phyloP scores from a whole-genome alignment of 176 grass and related monocot genomes.

The Poa pratensis region DNA sequence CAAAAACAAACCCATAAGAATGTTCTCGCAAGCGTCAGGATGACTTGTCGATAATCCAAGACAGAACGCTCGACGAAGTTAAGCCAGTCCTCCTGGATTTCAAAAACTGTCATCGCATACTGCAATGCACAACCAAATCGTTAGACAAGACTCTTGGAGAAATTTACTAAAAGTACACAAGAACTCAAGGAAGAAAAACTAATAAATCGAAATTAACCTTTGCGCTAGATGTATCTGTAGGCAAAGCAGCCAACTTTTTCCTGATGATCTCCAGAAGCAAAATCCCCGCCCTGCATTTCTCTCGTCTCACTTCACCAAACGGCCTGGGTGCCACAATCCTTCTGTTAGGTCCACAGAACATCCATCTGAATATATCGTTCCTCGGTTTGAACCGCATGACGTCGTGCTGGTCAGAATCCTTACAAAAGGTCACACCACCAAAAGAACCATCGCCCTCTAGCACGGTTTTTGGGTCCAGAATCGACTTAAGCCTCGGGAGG shows the following conservation, averaged over 20 bases:
- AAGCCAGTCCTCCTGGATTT: constrained; percentile 36
- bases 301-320: constrained; percentile 2
- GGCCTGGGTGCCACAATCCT: neutral
- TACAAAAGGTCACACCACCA: neutral
- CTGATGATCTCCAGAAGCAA: constrained; percentile 36
- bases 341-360: constrained; percentile 46
- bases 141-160: no score
- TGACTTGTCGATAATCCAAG: constrained; percentile 37
- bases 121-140: constrained; percentile 37
- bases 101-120: constrained; percentile 23
- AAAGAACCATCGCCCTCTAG: constrained; percentile 5
- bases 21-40: constrained; percentile 32
- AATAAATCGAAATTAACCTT: constrained; percentile 20
- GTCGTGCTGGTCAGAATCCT: constrained; percentile 37
- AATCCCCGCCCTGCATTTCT: neutral
- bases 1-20: constrained; percentile 45
- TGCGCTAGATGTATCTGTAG: constrained; percentile 24
- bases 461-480: constrained; percentile 25
- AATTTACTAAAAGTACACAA: no score
- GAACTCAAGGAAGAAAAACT: neutral
- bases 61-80: constrained; percentile 24
- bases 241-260: constrained; percentile 35
- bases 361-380: constrained; percentile 34
- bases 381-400: constrained; percentile 18
- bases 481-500: constrained; percentile 31